These are phyloP conservation scores for Ophiostoma fasciatum DNA, from an alignment of 2,329 filamentous ascomycete genomes.

Conservation along the genomic window DNA sequence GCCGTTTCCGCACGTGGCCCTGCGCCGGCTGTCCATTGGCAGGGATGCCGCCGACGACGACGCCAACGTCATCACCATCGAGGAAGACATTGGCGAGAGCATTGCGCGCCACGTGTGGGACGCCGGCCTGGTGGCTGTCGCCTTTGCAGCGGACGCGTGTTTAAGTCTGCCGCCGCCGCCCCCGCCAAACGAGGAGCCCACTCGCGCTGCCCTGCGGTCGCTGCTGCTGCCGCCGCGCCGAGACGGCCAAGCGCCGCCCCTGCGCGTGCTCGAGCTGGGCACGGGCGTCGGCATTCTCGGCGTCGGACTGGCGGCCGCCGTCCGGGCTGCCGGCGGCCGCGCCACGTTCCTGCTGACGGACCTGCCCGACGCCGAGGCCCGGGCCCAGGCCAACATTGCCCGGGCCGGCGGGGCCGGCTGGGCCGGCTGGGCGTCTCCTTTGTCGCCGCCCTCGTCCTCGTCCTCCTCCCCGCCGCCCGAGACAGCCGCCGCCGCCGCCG, in stretches of 20 bases:
- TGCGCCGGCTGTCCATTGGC: conserved; percentile 18
- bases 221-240: too few species aligned
- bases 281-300: conserved; percentile 42
- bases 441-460: too few species aligned
- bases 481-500: background rate
- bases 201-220: too few species aligned
- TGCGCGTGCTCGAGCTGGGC: conserved; percentile 39
- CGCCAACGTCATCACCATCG: conserved; percentile 22
- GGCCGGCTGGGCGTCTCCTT: too few species aligned
- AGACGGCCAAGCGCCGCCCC: conserved; percentile 2
- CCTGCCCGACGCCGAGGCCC: conserved; percentile 35
- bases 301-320: conserved; percentile 26
- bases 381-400: conserved; percentile 32
- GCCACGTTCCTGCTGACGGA: conserved; percentile 30
- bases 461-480: too few species aligned
- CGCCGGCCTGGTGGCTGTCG: conserved; percentile 33
- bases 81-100: conserved; percentile 44
- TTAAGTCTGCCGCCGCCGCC: too few species aligned
- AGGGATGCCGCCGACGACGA: background rate
- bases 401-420: too few species aligned
- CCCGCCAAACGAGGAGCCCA: conserved; percentile 13
- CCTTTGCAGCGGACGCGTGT: conserved; percentile 19
- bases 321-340: background rate
- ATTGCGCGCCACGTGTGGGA: conserved; percentile 48
- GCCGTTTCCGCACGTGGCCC: conserved; percentile 13